Conservation (phyloP, 2,329 filamentous ascomycete species). For the Emergomyces orientalis region DNA sequence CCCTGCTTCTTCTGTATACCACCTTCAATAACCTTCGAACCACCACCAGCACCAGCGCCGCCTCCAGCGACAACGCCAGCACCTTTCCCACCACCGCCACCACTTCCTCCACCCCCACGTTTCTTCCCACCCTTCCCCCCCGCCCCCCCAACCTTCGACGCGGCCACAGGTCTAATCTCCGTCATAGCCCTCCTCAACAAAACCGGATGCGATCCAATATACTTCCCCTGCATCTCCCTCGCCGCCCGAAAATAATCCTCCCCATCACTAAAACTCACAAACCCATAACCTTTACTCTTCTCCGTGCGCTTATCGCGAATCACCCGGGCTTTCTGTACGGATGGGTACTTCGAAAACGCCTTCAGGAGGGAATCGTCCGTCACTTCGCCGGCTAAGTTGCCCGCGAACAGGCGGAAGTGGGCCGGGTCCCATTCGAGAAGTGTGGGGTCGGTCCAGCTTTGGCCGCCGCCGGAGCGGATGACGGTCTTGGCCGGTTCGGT, state of each 20-base stretch:
- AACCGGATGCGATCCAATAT: conserved; percentile 94
- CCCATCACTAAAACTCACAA: conserved; percentile 88
- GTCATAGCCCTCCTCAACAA: conserved; percentile 79
- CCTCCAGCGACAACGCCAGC: conserved; percentile 34
- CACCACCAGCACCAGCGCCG: conserved; percentile 26
- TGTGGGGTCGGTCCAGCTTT: conserved; percentile 80
- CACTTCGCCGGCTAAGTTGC: conserved; percentile 92
- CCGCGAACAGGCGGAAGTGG: conserved; percentile 90
- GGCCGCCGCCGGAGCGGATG: conserved; percentile 75
- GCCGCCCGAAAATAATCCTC: conserved; percentile 95
- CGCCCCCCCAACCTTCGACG: conserved; percentile 53
- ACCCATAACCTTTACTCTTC: conserved; percentile 93
- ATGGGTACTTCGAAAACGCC: conserved; percentile 80
- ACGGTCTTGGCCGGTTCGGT: conserved; percentile 65
- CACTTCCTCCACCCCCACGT: conserved; percentile 24
- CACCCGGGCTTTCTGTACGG: conserved; percentile 84
- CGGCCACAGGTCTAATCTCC: conserved; percentile 72
- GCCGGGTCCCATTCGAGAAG: conserved; percentile 93
- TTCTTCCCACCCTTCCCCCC: conserved; percentile 38
- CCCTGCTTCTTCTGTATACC: conserved; percentile 36
- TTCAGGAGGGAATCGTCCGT: conserved; percentile 94
- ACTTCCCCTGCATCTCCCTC: conserved; percentile 98
- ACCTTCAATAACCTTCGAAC: conserved; percentile 35
- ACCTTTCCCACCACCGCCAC: conserved; percentile 33
- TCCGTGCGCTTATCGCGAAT: conserved; percentile 91